phyloP scores from a whole-genome alignment of 1,284 basidiomycete species.

The Ustilago trichophora region DNA sequence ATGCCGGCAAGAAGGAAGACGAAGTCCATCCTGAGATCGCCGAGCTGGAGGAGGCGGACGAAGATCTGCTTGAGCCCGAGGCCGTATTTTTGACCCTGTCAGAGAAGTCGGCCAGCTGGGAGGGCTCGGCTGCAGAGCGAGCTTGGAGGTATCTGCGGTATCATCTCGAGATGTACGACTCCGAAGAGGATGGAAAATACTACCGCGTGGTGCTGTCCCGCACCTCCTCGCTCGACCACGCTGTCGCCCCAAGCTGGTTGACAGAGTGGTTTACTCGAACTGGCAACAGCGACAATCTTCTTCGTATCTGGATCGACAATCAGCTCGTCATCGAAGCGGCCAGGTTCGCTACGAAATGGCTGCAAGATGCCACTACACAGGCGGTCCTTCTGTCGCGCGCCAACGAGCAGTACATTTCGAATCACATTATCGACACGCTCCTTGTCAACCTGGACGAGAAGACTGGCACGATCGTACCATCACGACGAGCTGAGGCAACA shows the following conservation, averaged over 20 bases:
- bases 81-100: constrained; percentile 52
- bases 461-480: constrained; percentile 13
- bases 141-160: constrained; percentile 88
- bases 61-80: constrained; percentile 50
- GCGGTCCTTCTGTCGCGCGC: constrained; percentile 7
- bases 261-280: constrained; percentile 33
- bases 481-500: constrained; percentile 11
- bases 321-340: constrained; percentile 31
- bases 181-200: constrained; percentile 69
- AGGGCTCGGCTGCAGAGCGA: constrained; percentile 79
- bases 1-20: constrained; percentile 13
- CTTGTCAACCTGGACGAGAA: constrained; percentile 31
- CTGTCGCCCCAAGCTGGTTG: constrained; percentile 24
- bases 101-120: constrained; percentile 73
- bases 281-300: constrained; percentile 31
- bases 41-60: constrained; percentile 50
- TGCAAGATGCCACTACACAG: constrained; percentile 16
- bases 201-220: constrained; percentile 72
- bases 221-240: constrained; percentile 18
- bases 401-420: constrained; percentile 26
- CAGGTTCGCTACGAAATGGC: constrained; percentile 20
- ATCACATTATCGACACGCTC: constrained; percentile 39
- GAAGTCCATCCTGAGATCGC: constrained; percentile 43
- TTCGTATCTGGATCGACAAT: constrained; percentile 36
- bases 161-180: constrained; percentile 80